Base-by-base conservation (phyloP, 306 rosid genomes). In the Cajanus cajan region DNA sequence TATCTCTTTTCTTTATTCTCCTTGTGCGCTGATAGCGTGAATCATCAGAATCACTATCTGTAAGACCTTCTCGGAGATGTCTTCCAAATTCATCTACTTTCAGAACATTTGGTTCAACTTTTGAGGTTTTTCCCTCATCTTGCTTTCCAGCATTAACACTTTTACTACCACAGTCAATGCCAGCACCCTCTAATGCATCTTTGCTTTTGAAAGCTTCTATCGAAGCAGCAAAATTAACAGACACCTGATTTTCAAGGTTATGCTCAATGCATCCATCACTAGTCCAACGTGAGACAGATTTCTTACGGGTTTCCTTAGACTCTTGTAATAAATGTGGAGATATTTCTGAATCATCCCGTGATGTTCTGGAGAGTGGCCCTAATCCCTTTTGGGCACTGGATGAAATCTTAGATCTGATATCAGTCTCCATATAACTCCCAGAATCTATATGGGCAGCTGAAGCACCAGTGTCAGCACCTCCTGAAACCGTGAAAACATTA, bases 31-130 rank as follows among this genome's bases (percentile, higher is more conserved):
- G 71, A 84, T 84, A 43, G 80, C 19, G 75, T 81, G 90, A 88
- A 81, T 82, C 90, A 63, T 90, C 97, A 72, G 91, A 88, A 61
- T 85, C 92, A 62, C 96, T 91, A 77, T 91, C 96, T 85, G 88
- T 73, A 67, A 85, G 76, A 85, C 89, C 90, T 68, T 91, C 99
- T 81, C 82, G 87, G 12, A 76, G 83, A 79, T 91, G 76, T 79
- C 99, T 95, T 78, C 99, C 99, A 43, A 90, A 95, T 85, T 93
- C 87, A 81, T 95, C 99, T 61, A 91, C 91, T 84, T 90, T 87
- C 18, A 80, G 48, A 34, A 83, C 80, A 83, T 81, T 85, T 43
- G 76, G 45, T 78, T 86, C 87, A 51, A 70, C 14, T 80, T 86
- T 85, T 52, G 74, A 57, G 66, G 84, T 76, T 66, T 82, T 86